These are phyloP conservation scores for Lecanicillium sp. DNA, from an alignment of 2,329 filamentous ascomycete species.

Conservation along the genomic window DNA sequence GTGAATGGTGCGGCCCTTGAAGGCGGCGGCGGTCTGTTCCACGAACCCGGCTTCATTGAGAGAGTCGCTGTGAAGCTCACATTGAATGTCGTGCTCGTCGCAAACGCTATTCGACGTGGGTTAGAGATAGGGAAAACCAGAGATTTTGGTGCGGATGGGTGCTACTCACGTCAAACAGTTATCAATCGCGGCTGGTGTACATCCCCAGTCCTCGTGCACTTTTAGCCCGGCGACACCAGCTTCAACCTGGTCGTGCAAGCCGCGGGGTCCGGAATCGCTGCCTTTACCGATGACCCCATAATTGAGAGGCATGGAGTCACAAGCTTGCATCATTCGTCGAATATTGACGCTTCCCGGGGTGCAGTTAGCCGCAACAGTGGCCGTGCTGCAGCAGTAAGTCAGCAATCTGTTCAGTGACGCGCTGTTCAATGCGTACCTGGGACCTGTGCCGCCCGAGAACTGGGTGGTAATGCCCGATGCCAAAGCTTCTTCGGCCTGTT, in stretches of 20 bases:
- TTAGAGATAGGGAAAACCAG: neutral
- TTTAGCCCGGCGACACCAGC: constrained; percentile 89
- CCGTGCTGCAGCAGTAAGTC: constrained; percentile 50
- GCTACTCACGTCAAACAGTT: constrained; percentile 58
- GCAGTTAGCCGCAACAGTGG: constrained; percentile 87
- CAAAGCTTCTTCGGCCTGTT: constrained; percentile 79
- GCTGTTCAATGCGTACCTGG: constrained; percentile 51
- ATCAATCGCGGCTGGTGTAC: constrained; percentile 86
- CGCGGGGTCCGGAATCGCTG: constrained; percentile 68
- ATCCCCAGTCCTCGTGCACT: constrained; percentile 94
- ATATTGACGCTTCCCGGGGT: constrained; percentile 81
- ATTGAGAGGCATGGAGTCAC: constrained; percentile 76
- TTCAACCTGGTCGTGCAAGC: constrained; percentile 70
- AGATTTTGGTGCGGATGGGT: too few relatives aligned
- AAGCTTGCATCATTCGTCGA: constrained; percentile 83
- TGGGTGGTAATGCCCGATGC: constrained; percentile 85
- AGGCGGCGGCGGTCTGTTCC: constrained; percentile 78
- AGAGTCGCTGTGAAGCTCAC: constrained; percentile 91
- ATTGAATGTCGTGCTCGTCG: constrained; percentile 88
- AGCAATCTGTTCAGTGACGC: neutral
- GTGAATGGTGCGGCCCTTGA: constrained; percentile 84
- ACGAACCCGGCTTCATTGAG: constrained; percentile 98
- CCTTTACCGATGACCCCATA: constrained; percentile 90
- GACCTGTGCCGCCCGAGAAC: constrained; percentile 85
- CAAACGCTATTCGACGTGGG: constrained; percentile 48